Base-by-base conservation (phyloP, 2,329 filamentous ascomycete genomes). In the Teratosphaeria destructans region DNA sequence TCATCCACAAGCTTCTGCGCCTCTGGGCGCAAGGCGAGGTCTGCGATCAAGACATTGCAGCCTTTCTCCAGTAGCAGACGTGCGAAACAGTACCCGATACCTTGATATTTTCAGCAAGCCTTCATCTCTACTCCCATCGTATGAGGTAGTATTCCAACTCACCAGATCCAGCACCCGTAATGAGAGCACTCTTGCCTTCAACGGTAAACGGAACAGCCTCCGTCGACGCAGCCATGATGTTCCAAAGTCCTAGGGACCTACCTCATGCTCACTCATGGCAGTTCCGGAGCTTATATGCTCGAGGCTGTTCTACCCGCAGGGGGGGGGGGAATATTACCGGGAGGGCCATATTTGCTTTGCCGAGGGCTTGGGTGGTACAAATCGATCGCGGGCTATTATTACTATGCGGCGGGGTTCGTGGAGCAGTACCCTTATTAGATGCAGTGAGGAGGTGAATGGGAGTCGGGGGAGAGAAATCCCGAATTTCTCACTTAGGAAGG, bases 1-100 rank as follows among this genome's bases (percentile, higher is more conserved):
- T 72, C 56, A 23, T 75, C 65, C 8, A 78, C 56, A 2, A 80
- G 66, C n/a, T 70, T 63, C 59, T 76, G 68, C 2, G 78, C 78
- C 68, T 81, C 78, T 0, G 77, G 76, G 1, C 78, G 74, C 0
- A 81, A 72, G 19, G 72, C 62, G 3, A 81, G 68, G 61, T 81
- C 78, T 19, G 77, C 78, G 55, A 81, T 70, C 49, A 81, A 67
- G 53, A 80, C 78, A 59, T 75, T 78, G 71, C 77, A 80, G 61
- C 74, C 73, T 11, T 67, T 66, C 0, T 71, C 68, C 23, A 80
- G 74, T 14, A 81, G 74, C 1, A 79, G 68, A 19, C 70, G 66
- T 12, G 78, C 74, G 64, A 81, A 80, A 63, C 65, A 72, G 62
- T 74, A 72, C 64, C 77, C 78, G 63, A 80, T 80, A 16, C 78